phyloP scores from a whole-genome alignment of 2,329 filamentous ascomycete genomes.

The Pseudocercospora fijiensis region DNA sequence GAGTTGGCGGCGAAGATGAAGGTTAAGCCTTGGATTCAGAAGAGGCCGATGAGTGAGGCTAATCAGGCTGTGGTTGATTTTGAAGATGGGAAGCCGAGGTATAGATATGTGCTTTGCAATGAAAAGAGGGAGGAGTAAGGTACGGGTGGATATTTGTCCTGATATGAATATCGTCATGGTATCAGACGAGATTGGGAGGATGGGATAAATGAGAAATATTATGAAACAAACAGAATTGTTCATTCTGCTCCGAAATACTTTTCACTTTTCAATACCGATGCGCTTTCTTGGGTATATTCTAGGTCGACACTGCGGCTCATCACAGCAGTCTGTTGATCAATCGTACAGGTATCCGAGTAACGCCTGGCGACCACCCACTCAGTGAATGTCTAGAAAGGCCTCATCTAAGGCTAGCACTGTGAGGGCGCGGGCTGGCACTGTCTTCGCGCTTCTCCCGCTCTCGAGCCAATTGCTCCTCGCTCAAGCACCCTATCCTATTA shows the following conservation, averaged over 20 bases:
- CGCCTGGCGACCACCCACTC: neutral
- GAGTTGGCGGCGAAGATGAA: constrained; percentile 58
- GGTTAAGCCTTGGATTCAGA: constrained; percentile 63
- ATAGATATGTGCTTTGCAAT: constrained; percentile 36
- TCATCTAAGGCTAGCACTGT: constrained; percentile 10
- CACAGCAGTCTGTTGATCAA: neutral
- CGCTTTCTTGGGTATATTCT: neutral
- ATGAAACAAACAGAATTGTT: neutral
- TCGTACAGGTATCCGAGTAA: neutral
- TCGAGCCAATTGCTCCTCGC: constrained; percentile 38
- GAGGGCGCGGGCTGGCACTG: constrained; percentile 27
- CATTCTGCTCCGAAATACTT: neutral
- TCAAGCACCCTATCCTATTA: constrained; percentile 71
- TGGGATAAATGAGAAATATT: no score
- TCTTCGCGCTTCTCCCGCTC: constrained; percentile 36
- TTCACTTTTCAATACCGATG: neutral
- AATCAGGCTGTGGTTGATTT: constrained; percentile 60
- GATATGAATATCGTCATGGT: no score
- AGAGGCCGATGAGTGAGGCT: constrained; percentile 57
- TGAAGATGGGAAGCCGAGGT: constrained; percentile 54
- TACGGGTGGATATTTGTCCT: no score
- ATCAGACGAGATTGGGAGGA: no score
- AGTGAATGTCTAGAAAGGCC: neutral
- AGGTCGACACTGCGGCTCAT: neutral
- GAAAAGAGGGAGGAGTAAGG: constrained; percentile 5